These are phyloP conservation scores for Aspergillus fischeri DNA, from an alignment of 2,329 filamentous ascomycete genomes.

Conservation along the genomic window DNA sequence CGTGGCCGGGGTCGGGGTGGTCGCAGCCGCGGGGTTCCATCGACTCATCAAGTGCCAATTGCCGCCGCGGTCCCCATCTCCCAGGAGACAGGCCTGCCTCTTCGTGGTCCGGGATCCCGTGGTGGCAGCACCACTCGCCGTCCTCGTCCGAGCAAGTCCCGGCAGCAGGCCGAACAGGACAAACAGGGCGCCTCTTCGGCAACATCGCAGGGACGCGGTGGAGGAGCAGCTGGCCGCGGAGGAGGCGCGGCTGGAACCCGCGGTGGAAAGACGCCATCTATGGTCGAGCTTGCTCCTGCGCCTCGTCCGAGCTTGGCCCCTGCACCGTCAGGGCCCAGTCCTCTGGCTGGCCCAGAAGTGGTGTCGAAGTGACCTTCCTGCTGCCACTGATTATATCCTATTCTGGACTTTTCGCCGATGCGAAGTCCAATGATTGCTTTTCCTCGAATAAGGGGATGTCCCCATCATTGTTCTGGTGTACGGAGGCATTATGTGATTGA, in stretches of 20 bases:
- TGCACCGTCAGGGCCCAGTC: constrained; percentile 17
- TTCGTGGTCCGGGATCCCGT: constrained; percentile 66
- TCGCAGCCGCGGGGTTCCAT: constrained; percentile 53
- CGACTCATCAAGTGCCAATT: constrained; percentile 67
- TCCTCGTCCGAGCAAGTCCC: constrained; percentile 81
- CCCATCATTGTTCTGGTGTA: neutral
- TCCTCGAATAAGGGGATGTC: neutral
- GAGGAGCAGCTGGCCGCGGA: constrained; percentile 24
- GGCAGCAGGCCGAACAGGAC: constrained; percentile 73
- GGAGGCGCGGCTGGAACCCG: constrained; percentile 21
- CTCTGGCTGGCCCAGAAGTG: constrained; percentile 23
- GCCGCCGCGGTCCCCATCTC: constrained; percentile 82
- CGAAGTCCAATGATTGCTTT: neutral
- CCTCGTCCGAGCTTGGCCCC: constrained; percentile 24
- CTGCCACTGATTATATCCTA: neutral
- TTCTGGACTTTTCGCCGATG: neutral
- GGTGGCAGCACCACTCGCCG: constrained; percentile 73
- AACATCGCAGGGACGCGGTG: constrained; percentile 25
- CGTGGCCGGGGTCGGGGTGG: constrained; percentile 54
- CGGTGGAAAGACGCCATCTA: constrained; percentile 25
- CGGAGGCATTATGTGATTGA: neutral
- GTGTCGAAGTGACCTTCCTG: constrained; percentile 24
- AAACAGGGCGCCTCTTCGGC: constrained; percentile 59
- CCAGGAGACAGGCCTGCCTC: constrained; percentile 78
- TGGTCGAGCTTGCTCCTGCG: constrained; percentile 26